Base-by-base conservation (phyloP, 1,284 basidiomycete genomes). In the Phaffia rhodozyma region DNA sequence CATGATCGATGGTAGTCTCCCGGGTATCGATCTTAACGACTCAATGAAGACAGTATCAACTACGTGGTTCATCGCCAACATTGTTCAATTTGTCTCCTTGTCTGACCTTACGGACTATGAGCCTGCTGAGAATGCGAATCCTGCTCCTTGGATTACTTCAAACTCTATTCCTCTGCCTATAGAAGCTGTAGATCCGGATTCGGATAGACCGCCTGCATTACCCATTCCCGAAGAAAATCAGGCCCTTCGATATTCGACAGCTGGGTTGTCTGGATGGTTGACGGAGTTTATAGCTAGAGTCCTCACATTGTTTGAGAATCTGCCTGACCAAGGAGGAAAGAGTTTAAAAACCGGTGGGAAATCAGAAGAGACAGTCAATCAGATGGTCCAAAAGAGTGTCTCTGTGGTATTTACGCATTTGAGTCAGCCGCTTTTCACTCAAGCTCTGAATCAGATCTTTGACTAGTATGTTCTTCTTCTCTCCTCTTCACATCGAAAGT, bases 321-420 rank as follows among this genome's bases (percentile, higher is more conserved):
- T 98, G 6, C 94, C 96, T 0, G 93, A 98, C 72, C 92, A 93
- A 75, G 89, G 90, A 18, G 88, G 87, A 16, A 82, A 83, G 62
- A 75, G 77, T 51, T 74, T 83, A 80, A 75, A 69, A 72, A 69
- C 75, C 2, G 75, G 76, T 43, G 75, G 77, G n/a, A 76, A 77
- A 69, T 74, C 71, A 0, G 76, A 78, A 69, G 70, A 70, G 59
- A 53, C 59, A n/a, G 59, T 61, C 38, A 66, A 61, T 29, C 32
- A 30, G 7, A 61, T 62, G 57, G 60, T 66, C 1, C 60, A 61
- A 61, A 61, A 62, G 57, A 54, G 60, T 30, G 62, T 60, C n/a
- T 60, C 73, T 32, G 83, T 87, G 47, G 83, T 97, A 68, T 93
- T 90, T 73, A 79, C 87, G 29, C 89, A 94, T 70, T 81, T 97